Evolutionary conservation across 768 basidiomycete genomes (phyloP).

Genomic region (Antrodiella citrinella): DNA sequence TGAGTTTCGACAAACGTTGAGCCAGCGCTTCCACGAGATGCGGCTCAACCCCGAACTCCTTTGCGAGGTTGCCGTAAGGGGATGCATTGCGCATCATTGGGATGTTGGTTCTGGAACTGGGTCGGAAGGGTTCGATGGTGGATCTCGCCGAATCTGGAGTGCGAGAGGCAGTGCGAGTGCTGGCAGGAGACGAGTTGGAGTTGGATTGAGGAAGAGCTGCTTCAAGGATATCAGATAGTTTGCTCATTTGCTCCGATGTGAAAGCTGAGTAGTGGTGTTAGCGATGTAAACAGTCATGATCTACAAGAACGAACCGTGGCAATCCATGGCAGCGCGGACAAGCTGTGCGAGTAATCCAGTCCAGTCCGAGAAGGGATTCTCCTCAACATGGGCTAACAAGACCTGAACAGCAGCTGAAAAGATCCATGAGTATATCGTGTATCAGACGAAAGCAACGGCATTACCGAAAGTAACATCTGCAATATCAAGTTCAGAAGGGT

Average conservation of each 20-base stretch:
- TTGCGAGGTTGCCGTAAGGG: conserved; percentile 49
- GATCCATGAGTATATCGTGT: conserved; percentile 4
- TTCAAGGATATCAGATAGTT: conserved; percentile 37
- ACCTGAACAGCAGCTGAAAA: conserved; percentile 43
- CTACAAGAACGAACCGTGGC: conserved; percentile 39
- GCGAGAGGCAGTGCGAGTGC: conserved; percentile 1
- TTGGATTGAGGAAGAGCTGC: conserved; percentile 18
- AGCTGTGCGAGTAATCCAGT: conserved; percentile 37
- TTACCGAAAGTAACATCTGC: conserved; percentile 30
- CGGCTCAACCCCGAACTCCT: conserved; percentile 68
- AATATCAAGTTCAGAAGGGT: neutral
- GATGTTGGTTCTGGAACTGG: neutral
- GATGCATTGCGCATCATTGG: conserved; percentile 6
- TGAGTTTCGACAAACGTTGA: conserved; percentile 39
- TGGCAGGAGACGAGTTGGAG: conserved; percentile 12
- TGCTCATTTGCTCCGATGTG: conserved; percentile 49
- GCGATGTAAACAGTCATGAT: neutral
- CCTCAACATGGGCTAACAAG: conserved; percentile 42
- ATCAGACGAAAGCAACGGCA: conserved; percentile 1
- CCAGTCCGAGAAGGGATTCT: conserved; percentile 26
- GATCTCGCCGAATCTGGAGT: conserved; percentile 6
- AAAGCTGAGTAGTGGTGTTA: conserved; percentile 37
- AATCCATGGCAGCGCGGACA: conserved; percentile 39
- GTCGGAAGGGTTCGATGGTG: conserved; percentile 4
- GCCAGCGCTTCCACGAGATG: conserved; percentile 60